A percentile compares a stretch with the other conserved stretches of the same genome.
Evolutionary conservation across 139 green algal species (phyloP).

Genomic region (Closterium sp.): DNA sequence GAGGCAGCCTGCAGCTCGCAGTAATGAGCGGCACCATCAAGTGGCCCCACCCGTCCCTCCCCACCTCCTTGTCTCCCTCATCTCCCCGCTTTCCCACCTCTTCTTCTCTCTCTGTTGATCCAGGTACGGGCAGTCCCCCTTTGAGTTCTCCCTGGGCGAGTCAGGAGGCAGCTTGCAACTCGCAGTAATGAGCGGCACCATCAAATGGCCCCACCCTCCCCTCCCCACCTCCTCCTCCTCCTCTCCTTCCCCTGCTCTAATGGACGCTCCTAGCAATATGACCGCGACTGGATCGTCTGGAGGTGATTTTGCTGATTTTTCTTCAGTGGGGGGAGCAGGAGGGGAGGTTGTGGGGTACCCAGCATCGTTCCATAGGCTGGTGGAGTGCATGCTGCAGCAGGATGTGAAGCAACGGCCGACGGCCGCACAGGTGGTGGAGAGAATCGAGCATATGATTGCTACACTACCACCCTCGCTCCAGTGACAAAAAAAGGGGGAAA

Average conservation of each 20-base stretch:
- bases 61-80: too few species aligned
- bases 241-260: neutral
- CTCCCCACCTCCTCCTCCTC: neutral
- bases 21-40: constrained; percentile 64
- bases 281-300: neutral
- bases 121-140: constrained; percentile 58
- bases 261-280: neutral
- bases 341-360: constrained; percentile 12
- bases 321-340: neutral
- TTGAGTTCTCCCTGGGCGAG: constrained; percentile 73
- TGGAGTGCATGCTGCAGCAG: constrained; percentile 45
- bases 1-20: constrained; percentile 78
- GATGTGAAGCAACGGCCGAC: constrained; percentile 2
- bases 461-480: constrained; percentile 18
- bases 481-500: neutral
- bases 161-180: constrained; percentile 78
- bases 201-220: constrained; percentile 1
- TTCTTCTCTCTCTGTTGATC: too few species aligned
- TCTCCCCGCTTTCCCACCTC: too few species aligned
- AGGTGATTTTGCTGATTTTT: neutral
- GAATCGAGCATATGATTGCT: constrained; percentile 30
- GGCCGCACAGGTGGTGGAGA: constrained; percentile 20
- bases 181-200: constrained; percentile 69
- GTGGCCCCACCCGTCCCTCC: neutral
- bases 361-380: constrained; percentile 30